Evolutionary conservation across 139 green algal species (phyloP), one percentile per base, ranked within the genome.

Genomic region (Haematococcus lacustris): DNA sequence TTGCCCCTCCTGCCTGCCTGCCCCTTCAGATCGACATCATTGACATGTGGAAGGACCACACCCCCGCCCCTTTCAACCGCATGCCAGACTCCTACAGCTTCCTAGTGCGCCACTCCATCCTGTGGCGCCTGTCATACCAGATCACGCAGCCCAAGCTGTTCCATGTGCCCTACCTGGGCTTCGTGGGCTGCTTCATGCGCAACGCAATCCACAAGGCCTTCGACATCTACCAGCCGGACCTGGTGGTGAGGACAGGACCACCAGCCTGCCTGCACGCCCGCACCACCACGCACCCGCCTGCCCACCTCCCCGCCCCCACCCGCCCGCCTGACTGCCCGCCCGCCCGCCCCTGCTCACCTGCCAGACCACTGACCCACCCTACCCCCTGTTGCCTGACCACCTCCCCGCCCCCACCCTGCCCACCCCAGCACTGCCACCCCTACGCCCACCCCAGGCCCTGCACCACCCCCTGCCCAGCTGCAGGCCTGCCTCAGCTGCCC

Each of bases 1-100:
- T 30, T 64, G 53, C 4, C 53, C 21, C 53, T 25, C 3, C 23
- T 7, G 3, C 37, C 69, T n/a, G 2, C 47, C 28, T 5, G 51
- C 3, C 28, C 3, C 25, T 73, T 34, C 85, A 96, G 82, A 77
- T 98, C 32, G 67, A 89, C 63, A 88, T 97, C 32, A 88, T 97
- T 35, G 94, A 98, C 78, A 82, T 98, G 70, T 98, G 94, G 94
- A 94, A 83, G 53, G 80, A 97, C 32, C 86, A 98, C 85, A 97
- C 93, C 4, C 87, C 90, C 0, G 86, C 81, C 39, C 95, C 95
- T 35, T 95, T 93, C 76, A 96, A 93, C 78, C 75, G 88, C 32
- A 67, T 97, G 68, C 92, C 93, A 17, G 89, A 97, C 80, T 89
- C 76, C 26, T 99, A 99, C 83, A 89, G 78, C 38, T 98, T 98